Percentiles rank a stretch among this genome's conserved stretches.
Evolutionary conservation across 2,329 filamentous ascomycete species (phyloP).

Genomic region (Chaetomium strumarium): DNA sequence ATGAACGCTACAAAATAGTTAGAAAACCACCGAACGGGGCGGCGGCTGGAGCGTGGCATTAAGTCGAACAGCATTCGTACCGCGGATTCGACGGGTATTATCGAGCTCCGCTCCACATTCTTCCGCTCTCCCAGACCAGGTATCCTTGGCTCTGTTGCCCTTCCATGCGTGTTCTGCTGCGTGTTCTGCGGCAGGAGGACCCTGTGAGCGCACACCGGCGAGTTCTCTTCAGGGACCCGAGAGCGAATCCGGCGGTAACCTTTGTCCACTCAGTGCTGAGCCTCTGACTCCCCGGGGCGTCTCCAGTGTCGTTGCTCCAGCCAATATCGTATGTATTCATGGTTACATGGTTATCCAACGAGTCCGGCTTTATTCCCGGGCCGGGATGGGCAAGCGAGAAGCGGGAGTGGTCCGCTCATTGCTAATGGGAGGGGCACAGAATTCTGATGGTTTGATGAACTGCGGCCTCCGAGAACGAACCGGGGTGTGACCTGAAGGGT

Average conservation of each 20-base stretch:
- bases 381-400: constrained; percentile 8
- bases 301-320: background rate
- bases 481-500: background rate
- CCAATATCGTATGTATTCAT: no score
- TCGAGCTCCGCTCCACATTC: background rate
- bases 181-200: background rate
- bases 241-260: background rate
- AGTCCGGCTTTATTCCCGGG: constrained; percentile 8
- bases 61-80: constrained; percentile 8
- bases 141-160: background rate
- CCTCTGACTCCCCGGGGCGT: constrained; percentile 1
- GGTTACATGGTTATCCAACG: no score
- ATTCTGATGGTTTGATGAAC: background rate
- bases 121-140: background rate
- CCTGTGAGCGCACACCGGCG: no score
- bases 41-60: constrained; percentile 16
- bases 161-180: constrained; percentile 5
- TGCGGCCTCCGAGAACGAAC: background rate
- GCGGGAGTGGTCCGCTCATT: constrained; percentile 12
- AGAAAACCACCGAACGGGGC: constrained; percentile 8
- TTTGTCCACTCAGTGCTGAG: no score
- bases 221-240: background rate
- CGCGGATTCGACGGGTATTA: constrained; percentile 17
- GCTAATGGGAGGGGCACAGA: constrained; percentile 4
- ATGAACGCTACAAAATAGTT: constrained; percentile 1